These are phyloP conservation scores for Candida khao-thaluensis DNA, from an alignment of 805 yeast species.

Conservation along the genomic window DNA sequence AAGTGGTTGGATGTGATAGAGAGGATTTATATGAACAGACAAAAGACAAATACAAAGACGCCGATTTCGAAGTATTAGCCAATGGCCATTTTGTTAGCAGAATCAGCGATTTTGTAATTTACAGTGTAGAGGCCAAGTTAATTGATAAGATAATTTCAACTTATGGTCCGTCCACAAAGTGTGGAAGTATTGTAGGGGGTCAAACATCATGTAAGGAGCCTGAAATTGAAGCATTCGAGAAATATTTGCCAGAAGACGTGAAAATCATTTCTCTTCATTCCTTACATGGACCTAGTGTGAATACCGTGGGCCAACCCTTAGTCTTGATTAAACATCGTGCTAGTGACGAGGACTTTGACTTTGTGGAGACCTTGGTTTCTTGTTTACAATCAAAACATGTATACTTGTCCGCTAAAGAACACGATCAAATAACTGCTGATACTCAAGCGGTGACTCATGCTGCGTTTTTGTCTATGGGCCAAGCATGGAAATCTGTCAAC, in stretches of 20 bases:
- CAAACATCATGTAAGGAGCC: conserved; percentile 95
- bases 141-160: conserved; percentile 65
- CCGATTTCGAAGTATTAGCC: conserved; percentile 53
- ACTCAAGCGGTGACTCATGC: conserved; percentile 99
- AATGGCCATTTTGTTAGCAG: conserved; percentile 88
- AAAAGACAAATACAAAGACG: conserved; percentile 36
- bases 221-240: conserved; percentile 84
- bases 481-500: conserved; percentile 82
- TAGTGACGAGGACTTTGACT: conserved; percentile 43
- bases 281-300: conserved; percentile 90
- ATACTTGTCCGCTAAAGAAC: conserved; percentile 77
- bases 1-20: conserved; percentile 82
- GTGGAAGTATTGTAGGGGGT: conserved; percentile 94
- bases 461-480: conserved; percentile 94
- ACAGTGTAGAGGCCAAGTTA: conserved; percentile 90
- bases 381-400: conserved; percentile 80
- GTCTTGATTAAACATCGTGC: conserved; percentile 81
- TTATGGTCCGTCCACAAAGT: conserved; percentile 81
- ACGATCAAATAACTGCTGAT: conserved; percentile 94
- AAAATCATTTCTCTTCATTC: conserved; percentile 88
- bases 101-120: conserved; percentile 75
- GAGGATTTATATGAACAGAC: conserved; percentile 59
- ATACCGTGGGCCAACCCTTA: conserved; percentile 88
- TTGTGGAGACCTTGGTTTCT: conserved; percentile 62
- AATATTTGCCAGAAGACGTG: conserved; percentile 69